Evolutionary conservation across 805 yeast species (phyloP), one percentile per base, ranked within the genome.

Genomic region (Spathaspora arborariae): DNA sequence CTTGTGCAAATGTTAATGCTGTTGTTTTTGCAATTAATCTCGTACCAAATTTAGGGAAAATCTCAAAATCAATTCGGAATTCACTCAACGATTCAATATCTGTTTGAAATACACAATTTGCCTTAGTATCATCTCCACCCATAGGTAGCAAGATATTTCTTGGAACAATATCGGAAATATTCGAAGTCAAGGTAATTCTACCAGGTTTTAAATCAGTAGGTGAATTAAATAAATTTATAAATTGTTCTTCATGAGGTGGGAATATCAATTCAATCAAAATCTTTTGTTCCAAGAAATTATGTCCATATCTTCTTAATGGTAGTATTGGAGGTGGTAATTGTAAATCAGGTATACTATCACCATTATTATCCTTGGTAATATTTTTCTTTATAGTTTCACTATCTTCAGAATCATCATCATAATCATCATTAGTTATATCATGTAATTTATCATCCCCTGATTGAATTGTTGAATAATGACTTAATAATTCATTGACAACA

Each of bases 311-410:
- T 57, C 97, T 77, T 45, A 94, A 70, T 0, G 99, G 99, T 43
- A 94, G 81, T 45, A 94, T 88, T 3, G 99, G 99, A 1, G 99
- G 99, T 0, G 99, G 99, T 48, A 94, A 73, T 19, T 90, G 81
- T 42, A 94, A 76, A 56, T 89, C 96, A 0, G 99, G 98, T 45
- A 94, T 92, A 15, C 82, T 76, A 53, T 89, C 96, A 6, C 80
- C 69, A 34, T 70, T 74, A 20, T 41, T 65, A 56, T 40, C 53
- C 38, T 54, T 52, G 21, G 22, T 19, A 2, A 3, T 35, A 2
- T 7, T 5, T 42, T 63, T 67, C 10, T 60, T 67, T 6, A 56
- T 41, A 27, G 60, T 63, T 4, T 63, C 72, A 45, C 71, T 66
- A 48, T 72, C 73, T 49, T 71, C 76, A 27, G 70, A 67, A 44